Conservation (phyloP, 1,139 yeast species). For the Sugiyamaella grinbergsii region DNA sequence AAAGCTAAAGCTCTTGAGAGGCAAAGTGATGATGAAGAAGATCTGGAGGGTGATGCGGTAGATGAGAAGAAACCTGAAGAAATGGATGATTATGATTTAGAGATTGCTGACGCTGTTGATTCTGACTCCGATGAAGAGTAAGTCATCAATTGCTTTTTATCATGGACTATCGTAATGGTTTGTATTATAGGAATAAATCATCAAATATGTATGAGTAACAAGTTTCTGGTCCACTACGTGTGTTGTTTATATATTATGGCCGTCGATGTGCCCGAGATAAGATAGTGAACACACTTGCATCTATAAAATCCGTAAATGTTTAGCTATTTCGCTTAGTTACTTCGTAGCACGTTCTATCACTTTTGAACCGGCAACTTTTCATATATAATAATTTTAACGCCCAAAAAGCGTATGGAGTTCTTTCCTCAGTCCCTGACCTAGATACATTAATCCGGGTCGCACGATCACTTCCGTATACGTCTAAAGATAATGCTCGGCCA, state of each 20-base stretch:
- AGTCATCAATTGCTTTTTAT: too few species aligned
- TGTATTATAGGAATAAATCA: background rate
- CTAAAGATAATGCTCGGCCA: too few species aligned
- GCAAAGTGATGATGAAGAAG: slow-evolving; percentile 26
- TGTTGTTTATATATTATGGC: too few species aligned
- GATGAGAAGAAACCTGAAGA: slow-evolving; percentile 44
- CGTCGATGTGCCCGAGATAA: too few species aligned
- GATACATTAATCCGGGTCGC: too few species aligned
- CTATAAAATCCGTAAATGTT: too few species aligned
- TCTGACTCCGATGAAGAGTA: slow-evolving; percentile 25
- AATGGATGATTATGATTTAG: slow-evolving; percentile 30
- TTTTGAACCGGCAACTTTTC: background rate
- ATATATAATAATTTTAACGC: background rate
- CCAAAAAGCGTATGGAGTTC: background rate
- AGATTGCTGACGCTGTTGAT: slow-evolving; percentile 23
- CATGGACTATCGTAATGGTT: background rate
- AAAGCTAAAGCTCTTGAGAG: slow-evolving; percentile 36
- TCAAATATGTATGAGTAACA: background rate
- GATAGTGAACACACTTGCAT: too few species aligned
- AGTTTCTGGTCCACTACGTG: too few species aligned
- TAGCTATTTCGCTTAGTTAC: too few species aligned
- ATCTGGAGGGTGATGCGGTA: slow-evolving; percentile 40
- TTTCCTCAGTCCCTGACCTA: too few species aligned
- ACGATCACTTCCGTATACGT: background rate
- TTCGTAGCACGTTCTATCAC: background rate